Evolutionary conservation across 139 green algal species (phyloP), one percentile per base, ranked within the genome.

Genomic region (Marvania coccoides): DNA sequence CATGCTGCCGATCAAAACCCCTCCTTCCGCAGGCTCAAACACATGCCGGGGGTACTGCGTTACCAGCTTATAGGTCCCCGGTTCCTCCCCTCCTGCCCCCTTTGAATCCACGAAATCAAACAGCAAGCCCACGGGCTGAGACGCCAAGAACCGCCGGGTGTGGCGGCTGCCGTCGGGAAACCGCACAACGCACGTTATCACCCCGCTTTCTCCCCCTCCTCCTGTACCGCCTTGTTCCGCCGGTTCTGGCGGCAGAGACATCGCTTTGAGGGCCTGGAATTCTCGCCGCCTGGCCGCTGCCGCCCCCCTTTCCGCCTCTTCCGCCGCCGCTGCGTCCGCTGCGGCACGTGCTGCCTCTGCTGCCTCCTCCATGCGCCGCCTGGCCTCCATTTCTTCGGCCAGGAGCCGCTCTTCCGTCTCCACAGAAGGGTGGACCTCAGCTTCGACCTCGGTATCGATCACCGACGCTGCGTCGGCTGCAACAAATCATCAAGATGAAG

Each of bases 391-490:
- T 26, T 74, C 71, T 36, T 79, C 67, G 47, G 73, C 55, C 1
- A 53, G 58, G 15, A 76, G 63, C 40, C 76, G 71, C 53, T 85
- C 67, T 61, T 91, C 84, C 14, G 79, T 85, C 67, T 90, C 87
- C 29, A 89, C 70, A 4, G 79, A 89, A 0, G 85, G 78, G 34
- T 85, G 82, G 48, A 95, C 83, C 34, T 95, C 85, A 23, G 84
- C 87, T 29, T 89, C 87, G 26, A 94, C 53, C 31, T 95, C 88
- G 29, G 81, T 87, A 63, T 95, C 86, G 9, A 74, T 61, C 23
- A 74, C 24, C 7, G 53, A 67, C 30, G 65, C 55, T 47, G 23
- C 38, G 15, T 6, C 10, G 46, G 15, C 5, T 10, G 4, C 48
- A 15, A 23, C 48, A 35, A 7, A 15, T 23, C 51, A 58, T 12